Evolutionary conservation across 805 yeast species (phyloP).

Genomic region (Hagleromyces aurorensis): DNA sequence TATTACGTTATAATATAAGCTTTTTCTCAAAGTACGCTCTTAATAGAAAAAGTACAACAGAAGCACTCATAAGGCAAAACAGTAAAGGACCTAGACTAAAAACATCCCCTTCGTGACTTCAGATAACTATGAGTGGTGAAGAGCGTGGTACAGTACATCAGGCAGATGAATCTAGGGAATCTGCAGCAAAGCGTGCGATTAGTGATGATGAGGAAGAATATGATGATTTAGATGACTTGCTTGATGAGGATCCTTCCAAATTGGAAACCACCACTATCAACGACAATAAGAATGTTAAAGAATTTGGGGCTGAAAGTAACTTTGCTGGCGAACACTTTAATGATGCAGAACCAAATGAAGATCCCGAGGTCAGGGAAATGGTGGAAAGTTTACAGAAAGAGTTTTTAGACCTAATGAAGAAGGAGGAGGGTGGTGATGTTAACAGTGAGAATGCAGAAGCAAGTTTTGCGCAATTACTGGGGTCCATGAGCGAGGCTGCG

Average conservation of each 20-base stretch:
- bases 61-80: no score
- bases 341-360: slow-evolving; percentile 11
- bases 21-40: no score
- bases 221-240: slow-evolving; percentile 73
- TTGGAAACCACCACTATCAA: slow-evolving; percentile 29
- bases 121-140: no score
- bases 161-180: no score
- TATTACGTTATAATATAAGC: no score
- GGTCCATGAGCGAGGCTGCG: slow-evolving; percentile 23
- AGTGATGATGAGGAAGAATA: slow-evolving; percentile 37
- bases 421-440: slow-evolving; percentile 12
- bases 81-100: no score
- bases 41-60: no score
- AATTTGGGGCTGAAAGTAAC: slow-evolving; percentile 14
- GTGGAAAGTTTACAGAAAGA: slow-evolving; percentile 23
- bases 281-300: slow-evolving; percentile 12
- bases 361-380: slow-evolving; percentile 30
- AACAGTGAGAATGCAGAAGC: slow-evolving; percentile 19
- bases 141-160: no score
- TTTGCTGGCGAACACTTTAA: slow-evolving; percentile 5
- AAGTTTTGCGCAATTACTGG: slow-evolving; percentile 32
- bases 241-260: slow-evolving; percentile 56
- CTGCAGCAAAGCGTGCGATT: no score
- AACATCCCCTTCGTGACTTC: no score
- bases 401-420: slow-evolving; percentile 20